Base-by-base conservation (phyloP, 495 filamentous ascomycete genomes). In the Aspergillus leporis region DNA sequence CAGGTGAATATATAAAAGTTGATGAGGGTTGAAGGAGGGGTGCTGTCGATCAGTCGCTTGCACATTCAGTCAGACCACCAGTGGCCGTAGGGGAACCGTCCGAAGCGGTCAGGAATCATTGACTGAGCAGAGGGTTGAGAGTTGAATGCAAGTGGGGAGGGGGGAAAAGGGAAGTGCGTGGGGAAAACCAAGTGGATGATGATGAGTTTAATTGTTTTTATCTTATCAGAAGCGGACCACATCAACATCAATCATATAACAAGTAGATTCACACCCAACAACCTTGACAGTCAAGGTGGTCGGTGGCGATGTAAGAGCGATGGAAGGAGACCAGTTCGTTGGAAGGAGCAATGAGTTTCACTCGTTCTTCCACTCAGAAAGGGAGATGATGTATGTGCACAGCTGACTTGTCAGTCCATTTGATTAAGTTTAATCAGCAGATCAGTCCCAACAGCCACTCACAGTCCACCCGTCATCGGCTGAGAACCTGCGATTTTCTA, bases 321-420 rank as follows among this genome's bases (percentile, higher is more conserved):
- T 62, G 69, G 66, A 63, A 66, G 64, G 59, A 64, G 64, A 64
- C 66, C 67, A 65, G 65, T 38, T 19, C 16, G 22, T 16, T 34
- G 25, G 18, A 36, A 23, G 16, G 53, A 43, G 22, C n/a, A n/a
- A n/a, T n/a, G 25, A 28, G 25, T 28, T 28, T 6, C 3, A 28
- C 25, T 28, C 3, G 25, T 28, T 28, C 25, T 28, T 28, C 25
- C 25, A 28, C 25, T 28, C 6, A 28, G 6, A 28, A 28, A 28
- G 36, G 19, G 18, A 8, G 19, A 47, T 23, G 19, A 47, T 22
- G 43, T 10, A 34, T n/a, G n/a, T 14, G 23, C 23, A 43, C 53
- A 47, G 40, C 53, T 56, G 53, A 56, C 53, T 48, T 48, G 41
- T 22, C 9, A n/a, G 8, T 41, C 13, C 25, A 28, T 0, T 47